Base-by-base conservation (phyloP, 2,329 filamentous ascomycete genomes). In the Salinomyces thailandicus region DNA sequence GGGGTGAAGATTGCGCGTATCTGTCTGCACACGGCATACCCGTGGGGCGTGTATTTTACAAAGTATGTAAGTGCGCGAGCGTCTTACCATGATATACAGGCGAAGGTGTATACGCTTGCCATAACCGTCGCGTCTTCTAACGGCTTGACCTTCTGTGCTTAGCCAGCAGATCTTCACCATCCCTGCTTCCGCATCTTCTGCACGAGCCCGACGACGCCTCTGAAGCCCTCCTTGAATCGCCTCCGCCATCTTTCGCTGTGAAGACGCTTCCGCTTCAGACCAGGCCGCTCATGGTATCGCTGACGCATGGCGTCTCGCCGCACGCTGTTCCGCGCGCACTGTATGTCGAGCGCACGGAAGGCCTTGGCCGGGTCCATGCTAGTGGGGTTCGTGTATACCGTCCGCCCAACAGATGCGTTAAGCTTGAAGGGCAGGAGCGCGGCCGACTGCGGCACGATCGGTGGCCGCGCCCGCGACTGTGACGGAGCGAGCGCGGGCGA, bases 261-360 rank as follows among this genome's bases (percentile, higher is more conserved):
- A 48, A 85, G 61, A 51, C 84, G 72, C 75, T 91, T 93, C 60
- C 79, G 71, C 72, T 82, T 85, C 52, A 85, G 52, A 2, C 84
- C 85, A 0, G 72, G 71, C 31, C 85, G 66, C 67, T 91, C 84
- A 59, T 93, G 80, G 51, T 76, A 84, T 45, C 68, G 67, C 62
- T 91, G 84, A 44, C 50, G 57, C 14, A 60, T 57, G 36, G 66
- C 66, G 49, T 85, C 77, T 2, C 33, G 39, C 46, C 61, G 66
- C 34, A 91, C 63, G 29, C 61, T 66, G 53, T 89, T 86, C 50
- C 62, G 58, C 27, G 52, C 48, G 46, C 68, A 62, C 35, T 62
- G 45, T 9, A 55, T 50, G 15, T 66, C 63, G 44, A 77, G 45
- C 44, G 53, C 57, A 28, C 57, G 52, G 45, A 73, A 63, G 0